Percentiles rank a stretch among this genome's conserved stretches.
These are phyloP conservation scores for Grigorovia humatica DNA, from an alignment of 805 yeast species.

Conservation along the genomic window DNA sequence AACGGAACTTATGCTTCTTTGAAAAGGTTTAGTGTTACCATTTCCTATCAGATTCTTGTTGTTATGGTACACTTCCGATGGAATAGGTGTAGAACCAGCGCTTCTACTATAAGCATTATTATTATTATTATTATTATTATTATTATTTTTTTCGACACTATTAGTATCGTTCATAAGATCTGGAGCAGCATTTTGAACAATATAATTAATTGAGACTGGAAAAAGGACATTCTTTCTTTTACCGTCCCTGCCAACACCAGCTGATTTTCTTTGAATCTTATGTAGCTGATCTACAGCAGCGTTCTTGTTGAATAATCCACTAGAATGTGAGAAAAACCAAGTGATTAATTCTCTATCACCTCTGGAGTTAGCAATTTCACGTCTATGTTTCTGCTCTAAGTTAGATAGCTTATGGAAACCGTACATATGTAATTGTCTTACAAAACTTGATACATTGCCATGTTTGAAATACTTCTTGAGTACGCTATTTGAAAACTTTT, in stretches of 20 bases:
- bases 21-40: background rate
- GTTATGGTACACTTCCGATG: background rate
- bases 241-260: constrained; percentile 25
- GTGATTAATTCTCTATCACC: background rate
- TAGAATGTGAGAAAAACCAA: constrained; percentile 27
- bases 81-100: no score
- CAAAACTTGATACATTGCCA: constrained; percentile 87
- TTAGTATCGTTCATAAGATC: background rate
- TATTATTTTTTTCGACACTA: no score
- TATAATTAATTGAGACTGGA: constrained; percentile 21
- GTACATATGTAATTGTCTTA: constrained; percentile 90
- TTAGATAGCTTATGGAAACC: constrained; percentile 72
- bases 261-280: constrained; percentile 24
- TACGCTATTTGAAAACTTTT: constrained; percentile 18
- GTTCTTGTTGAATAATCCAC: constrained; percentile 18
- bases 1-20: constrained; percentile 2
- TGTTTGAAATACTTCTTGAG: constrained; percentile 79
- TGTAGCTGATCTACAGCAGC: constrained; percentile 15
- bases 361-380: background rate
- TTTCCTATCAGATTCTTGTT: background rate
- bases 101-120: background rate
- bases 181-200: constrained; percentile 1
- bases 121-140: no score
- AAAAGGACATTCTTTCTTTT: constrained; percentile 24
- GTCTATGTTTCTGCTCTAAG: background rate